phyloP scores from a whole-genome alignment of 352 stramenopile genomes.

The Globisporangium middletonii region DNA sequence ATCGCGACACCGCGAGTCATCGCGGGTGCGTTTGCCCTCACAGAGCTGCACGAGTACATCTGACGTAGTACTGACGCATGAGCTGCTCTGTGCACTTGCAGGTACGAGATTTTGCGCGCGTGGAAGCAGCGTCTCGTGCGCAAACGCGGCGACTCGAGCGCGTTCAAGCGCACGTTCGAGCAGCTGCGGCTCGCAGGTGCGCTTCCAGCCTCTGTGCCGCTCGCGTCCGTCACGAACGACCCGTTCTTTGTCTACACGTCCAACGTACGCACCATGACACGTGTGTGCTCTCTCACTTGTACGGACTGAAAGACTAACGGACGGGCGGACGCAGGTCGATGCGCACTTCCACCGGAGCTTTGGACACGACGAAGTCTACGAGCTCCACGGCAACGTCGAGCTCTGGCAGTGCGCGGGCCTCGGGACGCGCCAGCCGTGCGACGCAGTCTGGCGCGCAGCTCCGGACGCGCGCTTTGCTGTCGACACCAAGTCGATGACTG shows the following conservation, averaged over 20 bases:
- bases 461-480: slow-evolving; percentile 53
- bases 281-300: neutral
- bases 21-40: slow-evolving; percentile 36
- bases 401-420: slow-evolving; percentile 65
- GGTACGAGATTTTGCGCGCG: slow-evolving; percentile 53
- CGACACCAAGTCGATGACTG: slow-evolving; percentile 58
- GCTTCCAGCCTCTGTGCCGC: slow-evolving; percentile 22
- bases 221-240: slow-evolving; percentile 32
- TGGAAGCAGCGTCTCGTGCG: slow-evolving; percentile 34
- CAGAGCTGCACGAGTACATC: neutral
- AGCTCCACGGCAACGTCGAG: slow-evolving; percentile 86
- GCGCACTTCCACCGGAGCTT: slow-evolving; percentile 84
- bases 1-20: slow-evolving; percentile 76
- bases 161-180: slow-evolving; percentile 37
- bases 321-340: slow-evolving; percentile 52
- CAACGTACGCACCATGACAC: slow-evolving; percentile 52
- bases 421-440: slow-evolving; percentile 28
- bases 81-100: neutral
- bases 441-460: slow-evolving; percentile 51
- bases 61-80: neutral
- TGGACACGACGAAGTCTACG: slow-evolving; percentile 68
- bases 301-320: neutral
- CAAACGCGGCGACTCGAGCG: slow-evolving; percentile 9
- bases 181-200: slow-evolving; percentile 23
- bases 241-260: slow-evolving; percentile 92